These are phyloP conservation scores for Cystobasidium ongulense DNA, from an alignment of 768 basidiomycete genomes.

Conservation along the genomic window DNA sequence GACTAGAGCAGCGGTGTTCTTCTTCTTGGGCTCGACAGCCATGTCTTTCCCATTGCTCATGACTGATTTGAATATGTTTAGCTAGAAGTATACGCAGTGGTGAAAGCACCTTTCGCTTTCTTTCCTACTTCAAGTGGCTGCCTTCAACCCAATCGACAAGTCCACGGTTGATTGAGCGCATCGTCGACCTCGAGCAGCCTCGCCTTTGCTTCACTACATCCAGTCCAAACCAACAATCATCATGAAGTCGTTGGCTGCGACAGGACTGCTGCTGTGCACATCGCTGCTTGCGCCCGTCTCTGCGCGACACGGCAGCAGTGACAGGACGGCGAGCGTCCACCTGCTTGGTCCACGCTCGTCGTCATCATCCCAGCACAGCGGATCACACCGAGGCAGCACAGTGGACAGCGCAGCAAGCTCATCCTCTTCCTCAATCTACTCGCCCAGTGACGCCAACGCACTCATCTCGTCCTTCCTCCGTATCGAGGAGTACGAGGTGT, in stretches of 20 bases:
- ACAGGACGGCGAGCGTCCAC: not conserved
- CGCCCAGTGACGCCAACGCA: conserved; percentile 9
- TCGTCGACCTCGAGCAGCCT: too few species aligned
- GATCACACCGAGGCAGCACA: not conserved
- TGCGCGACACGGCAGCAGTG: not conserved
- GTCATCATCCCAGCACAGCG: not conserved
- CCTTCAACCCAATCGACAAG: too few species aligned
- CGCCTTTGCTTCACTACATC: not conserved
- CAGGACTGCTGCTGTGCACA: not conserved
- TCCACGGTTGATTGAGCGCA: too few species aligned
- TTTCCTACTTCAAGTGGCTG: too few species aligned
- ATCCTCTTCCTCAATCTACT: not conserved
- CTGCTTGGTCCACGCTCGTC: not conserved
- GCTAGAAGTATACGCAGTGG: not conserved
- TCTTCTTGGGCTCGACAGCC: conserved; percentile 4
- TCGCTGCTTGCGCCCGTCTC: not conserved
- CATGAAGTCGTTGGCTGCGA: not conserved
- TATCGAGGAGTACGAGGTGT: conserved; percentile 14
- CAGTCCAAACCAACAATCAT: not conserved
- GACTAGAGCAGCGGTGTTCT: conserved; percentile 4
- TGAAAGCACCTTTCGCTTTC: too few species aligned
- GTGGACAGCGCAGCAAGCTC: not conserved
- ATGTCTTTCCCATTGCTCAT: not conserved
- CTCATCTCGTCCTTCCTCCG: conserved; percentile 22
- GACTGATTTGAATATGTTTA: not conserved